These are phyloP conservation scores for Phragmites australis DNA, from an alignment of 176 grass and related monocot species.

Conservation along the genomic window DNA sequence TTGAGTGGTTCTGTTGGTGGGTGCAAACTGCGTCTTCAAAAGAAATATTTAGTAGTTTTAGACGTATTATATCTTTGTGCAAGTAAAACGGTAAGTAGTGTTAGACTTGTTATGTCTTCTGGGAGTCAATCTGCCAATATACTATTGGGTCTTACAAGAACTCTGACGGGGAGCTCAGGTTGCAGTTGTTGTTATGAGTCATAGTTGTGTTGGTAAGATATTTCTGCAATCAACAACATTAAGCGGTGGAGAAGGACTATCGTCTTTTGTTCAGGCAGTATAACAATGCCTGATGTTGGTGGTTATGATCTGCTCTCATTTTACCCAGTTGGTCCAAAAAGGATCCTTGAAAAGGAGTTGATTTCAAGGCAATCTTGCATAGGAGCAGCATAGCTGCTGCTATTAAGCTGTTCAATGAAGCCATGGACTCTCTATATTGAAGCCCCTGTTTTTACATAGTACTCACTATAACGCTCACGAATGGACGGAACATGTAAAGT, in stretches of 20 bases:
- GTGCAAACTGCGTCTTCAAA: constrained; percentile 19
- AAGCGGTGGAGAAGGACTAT: constrained; percentile 22
- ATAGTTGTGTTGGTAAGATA: constrained; percentile 25
- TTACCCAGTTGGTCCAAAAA: constrained; percentile 28
- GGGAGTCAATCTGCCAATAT: constrained; percentile 11
- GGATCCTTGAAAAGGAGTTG: background rate
- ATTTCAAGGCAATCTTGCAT: constrained; percentile 9
- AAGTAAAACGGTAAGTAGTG: background rate
- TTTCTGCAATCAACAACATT: constrained; percentile 14
- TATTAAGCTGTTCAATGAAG: constrained; percentile 26
- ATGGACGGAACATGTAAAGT: constrained; percentile 20
- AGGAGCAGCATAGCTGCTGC: background rate
- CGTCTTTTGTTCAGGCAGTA: constrained; percentile 42
- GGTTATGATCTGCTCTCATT: constrained; percentile 35
- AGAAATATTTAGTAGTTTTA: background rate
- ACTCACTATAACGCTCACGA: background rate
- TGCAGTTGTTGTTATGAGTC: constrained; percentile 34
- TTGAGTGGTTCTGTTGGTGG: constrained; percentile 24
- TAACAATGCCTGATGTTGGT: constrained; percentile 36
- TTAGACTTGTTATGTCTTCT: constrained; percentile 24
- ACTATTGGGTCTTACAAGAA: constrained; percentile 10
- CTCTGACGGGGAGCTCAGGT: background rate
- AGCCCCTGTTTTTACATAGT: constrained; percentile 8
- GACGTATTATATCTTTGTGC: background rate
- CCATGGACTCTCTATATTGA: background rate